Percentiles rank a stretch among this genome's conserved stretches.
phyloP scores from a whole-genome alignment of 2,329 filamentous ascomycete genomes.

The Juglanconis oblonga region DNA sequence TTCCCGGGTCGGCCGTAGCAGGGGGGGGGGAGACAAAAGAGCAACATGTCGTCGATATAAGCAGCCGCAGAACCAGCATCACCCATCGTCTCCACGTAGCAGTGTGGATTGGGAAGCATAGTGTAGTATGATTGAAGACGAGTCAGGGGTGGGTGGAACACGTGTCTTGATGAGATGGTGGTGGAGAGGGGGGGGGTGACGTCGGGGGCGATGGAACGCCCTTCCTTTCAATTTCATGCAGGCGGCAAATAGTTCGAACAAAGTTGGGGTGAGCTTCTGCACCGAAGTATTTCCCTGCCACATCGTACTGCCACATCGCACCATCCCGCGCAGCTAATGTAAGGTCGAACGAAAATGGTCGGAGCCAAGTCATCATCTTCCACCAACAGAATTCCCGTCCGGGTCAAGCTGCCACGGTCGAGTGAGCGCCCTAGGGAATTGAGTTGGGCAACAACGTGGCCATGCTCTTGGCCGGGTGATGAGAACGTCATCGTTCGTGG shows the following conservation, averaged over 20 bases:
- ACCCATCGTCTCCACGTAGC: not conserved
- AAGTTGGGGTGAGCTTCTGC: not conserved
- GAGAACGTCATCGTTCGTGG: too few species aligned
- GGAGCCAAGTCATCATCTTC: not conserved
- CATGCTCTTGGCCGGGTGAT: too few species aligned
- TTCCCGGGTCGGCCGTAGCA: too few species aligned
- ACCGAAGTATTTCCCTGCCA: not conserved
- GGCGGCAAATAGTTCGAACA: not conserved
- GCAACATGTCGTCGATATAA: too few species aligned
- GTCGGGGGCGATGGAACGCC: not conserved
- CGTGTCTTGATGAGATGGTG: not conserved
- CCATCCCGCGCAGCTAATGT: not conserved
- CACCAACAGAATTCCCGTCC: too few species aligned
- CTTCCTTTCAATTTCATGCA: not conserved
- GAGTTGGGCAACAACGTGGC: too few species aligned
- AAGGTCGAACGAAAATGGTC: not conserved
- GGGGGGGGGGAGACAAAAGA: too few species aligned
- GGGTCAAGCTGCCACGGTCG: too few species aligned
- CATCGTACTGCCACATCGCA: too few species aligned
- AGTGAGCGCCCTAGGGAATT: too few species aligned
- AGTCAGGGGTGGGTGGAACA: not conserved
- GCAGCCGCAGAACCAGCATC: not conserved
- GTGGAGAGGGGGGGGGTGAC: not conserved
- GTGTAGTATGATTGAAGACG: not conserved
- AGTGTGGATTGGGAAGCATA: not conserved